These are phyloP conservation scores for Tuber microsphaerosporum DNA, from an alignment of 495 filamentous ascomycete species.

Conservation along the genomic window DNA sequence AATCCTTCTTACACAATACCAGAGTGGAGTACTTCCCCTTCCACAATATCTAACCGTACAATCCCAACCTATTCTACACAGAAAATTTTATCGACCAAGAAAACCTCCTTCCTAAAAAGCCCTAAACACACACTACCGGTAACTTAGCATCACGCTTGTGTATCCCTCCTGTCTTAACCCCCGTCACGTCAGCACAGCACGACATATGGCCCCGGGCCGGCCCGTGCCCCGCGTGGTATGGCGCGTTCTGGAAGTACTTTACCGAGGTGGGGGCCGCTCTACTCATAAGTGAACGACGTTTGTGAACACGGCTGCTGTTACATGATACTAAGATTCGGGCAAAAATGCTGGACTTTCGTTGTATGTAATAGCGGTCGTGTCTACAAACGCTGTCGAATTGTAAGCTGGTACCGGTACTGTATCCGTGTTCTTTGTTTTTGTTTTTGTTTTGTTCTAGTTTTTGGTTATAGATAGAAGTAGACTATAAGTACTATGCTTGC, in stretches of 20 bases:
- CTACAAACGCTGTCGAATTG: not conserved
- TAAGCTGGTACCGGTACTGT: not conserved
- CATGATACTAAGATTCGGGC: not conserved
- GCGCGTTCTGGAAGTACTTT: not conserved
- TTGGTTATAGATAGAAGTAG: not conserved
- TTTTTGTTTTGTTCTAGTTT: not conserved
- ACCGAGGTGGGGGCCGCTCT: not conserved
- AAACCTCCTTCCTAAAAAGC: too few relatives aligned
- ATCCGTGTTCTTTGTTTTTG: not conserved
- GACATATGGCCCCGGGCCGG: not conserved
- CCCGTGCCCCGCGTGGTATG: not conserved
- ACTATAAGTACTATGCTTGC: not conserved
- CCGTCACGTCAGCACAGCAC: slow-evolving; percentile 1
- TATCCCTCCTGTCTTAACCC: not conserved
- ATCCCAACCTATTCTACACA: not conserved
- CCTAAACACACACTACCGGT: too few relatives aligned
- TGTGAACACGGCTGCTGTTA: not conserved
- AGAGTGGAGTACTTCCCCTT: not conserved
- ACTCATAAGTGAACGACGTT: not conserved
- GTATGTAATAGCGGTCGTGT: not conserved
- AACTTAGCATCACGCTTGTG: not conserved
- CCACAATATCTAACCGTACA: not conserved
- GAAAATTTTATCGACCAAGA: not conserved
- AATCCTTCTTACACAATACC: too few relatives aligned
- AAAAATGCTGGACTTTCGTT: not conserved